Evolutionary conservation across 306 rosid species (phyloP).

Genomic region (Acmispon strigosus): DNA sequence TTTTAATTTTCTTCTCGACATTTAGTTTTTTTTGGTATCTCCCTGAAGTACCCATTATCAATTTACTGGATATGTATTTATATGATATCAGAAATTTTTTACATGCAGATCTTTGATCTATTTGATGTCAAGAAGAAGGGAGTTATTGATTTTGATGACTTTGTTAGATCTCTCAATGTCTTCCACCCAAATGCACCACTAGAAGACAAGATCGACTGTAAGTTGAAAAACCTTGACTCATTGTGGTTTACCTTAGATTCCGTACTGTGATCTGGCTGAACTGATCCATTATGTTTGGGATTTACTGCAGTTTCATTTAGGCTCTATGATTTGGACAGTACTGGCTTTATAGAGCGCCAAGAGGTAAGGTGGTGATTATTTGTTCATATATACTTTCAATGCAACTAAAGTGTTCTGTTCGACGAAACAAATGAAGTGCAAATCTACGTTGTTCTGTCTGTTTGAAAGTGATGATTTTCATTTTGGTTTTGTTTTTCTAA

Average conservation of each 20-base stretch:
- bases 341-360: constrained; percentile 88
- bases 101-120: constrained; percentile 76
- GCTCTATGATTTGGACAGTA: constrained; percentile 79
- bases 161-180: constrained; percentile 85
- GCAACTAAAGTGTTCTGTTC: not conserved
- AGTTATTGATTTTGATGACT: constrained; percentile 83
- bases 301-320: constrained; percentile 76
- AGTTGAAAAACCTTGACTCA: constrained; percentile 27
- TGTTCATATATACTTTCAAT: not conserved
- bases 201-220: constrained; percentile 88
- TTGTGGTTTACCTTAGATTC: not conserved
- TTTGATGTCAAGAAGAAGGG: constrained; percentile 86
- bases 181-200: constrained; percentile 88
- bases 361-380: constrained; percentile 46
- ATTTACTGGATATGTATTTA: constrained; percentile 24
- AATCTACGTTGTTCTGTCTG: not conserved
- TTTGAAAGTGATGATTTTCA: not conserved
- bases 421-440: not conserved
- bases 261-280: not conserved
- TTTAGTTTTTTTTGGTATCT: too few species aligned
- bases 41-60: not conserved
- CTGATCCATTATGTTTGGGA: constrained; percentile 6
- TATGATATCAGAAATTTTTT: constrained; percentile 24
- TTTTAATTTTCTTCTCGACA: not conserved
- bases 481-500: not conserved